These are phyloP conservation scores for Wallacemonas sp. DNA, from an alignment of 208 protist species.

Conservation along the genomic window DNA sequence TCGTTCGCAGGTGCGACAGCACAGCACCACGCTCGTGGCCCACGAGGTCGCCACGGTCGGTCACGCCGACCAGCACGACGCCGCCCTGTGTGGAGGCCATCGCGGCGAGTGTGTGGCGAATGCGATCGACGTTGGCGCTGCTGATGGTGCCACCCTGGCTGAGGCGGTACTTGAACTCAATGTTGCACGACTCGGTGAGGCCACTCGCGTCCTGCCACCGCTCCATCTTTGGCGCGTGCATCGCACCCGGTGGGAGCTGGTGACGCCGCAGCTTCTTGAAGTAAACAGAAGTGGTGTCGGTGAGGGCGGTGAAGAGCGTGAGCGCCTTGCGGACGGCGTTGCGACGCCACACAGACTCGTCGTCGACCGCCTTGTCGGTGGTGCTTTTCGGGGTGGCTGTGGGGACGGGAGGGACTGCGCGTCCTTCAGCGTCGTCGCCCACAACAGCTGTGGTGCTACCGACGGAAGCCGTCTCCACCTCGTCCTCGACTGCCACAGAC, in stretches of 20 bases:
- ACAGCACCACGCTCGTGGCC: constrained; percentile 55
- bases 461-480: constrained; percentile 14
- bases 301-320: constrained; percentile 42
- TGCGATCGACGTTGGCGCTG: constrained; percentile 53
- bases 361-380: neutral
- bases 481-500: neutral
- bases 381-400: neutral
- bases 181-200: constrained; percentile 57
- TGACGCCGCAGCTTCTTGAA: constrained; percentile 57
- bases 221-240: constrained; percentile 8
- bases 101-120: constrained; percentile 79
- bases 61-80: constrained; percentile 73
- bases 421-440: constrained; percentile 8
- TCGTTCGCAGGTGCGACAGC: constrained; percentile 45
- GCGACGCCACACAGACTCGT: constrained; percentile 1
- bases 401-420: neutral
- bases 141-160: neutral
- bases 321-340: constrained; percentile 20
- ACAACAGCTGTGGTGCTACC: constrained; percentile 13
- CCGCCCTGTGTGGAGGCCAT: constrained; percentile 82
- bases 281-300: constrained; percentile 62
- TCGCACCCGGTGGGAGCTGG: constrained; percentile 16
- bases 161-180: constrained; percentile 80
- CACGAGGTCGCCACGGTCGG: constrained; percentile 62
- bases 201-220: neutral